These are phyloP conservation scores for Epichloe baconii DNA, from an alignment of 2,329 filamentous ascomycete species.

Conservation along the genomic window DNA sequence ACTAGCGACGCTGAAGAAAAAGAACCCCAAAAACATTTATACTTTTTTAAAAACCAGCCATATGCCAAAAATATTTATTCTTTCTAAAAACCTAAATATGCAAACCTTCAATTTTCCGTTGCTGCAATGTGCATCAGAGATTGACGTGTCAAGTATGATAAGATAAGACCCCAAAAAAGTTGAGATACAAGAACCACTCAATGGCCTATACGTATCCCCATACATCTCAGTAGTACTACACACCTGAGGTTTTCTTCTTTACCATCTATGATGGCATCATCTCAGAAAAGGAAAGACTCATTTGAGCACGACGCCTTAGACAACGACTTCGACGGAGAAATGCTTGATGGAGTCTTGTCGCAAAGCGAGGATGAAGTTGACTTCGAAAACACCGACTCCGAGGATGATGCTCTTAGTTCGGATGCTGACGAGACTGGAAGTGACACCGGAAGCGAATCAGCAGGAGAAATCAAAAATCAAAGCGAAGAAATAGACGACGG, in stretches of 20 bases:
- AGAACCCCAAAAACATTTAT: too few relatives aligned
- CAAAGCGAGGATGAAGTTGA: constrained; percentile 28
- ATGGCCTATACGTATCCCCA: neutral
- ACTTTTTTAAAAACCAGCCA: too few relatives aligned
- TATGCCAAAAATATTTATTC: too few relatives aligned
- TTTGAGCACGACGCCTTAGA: constrained; percentile 34
- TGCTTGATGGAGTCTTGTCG: constrained; percentile 42
- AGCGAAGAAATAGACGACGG: neutral
- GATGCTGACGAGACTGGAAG: neutral
- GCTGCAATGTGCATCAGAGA: too few relatives aligned
- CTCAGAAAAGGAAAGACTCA: constrained; percentile 49
- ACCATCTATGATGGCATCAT: constrained; percentile 7
- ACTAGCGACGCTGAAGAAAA: too few relatives aligned
- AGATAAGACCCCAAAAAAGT: neutral
- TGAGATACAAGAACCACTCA: neutral
- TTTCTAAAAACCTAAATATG: too few relatives aligned
- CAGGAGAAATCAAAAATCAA: constrained; percentile 20
- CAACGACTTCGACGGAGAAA: constrained; percentile 41
- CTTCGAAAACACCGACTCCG: constrained; percentile 13
- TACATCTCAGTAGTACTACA: neutral
- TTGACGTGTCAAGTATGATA: neutral
- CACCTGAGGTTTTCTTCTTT: neutral
- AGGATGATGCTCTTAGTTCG: neutral
- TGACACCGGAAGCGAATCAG: constrained; percentile 14
- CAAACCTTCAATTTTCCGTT: too few relatives aligned